Percentiles rank a stretch among this genome's conserved stretches.
phyloP scores from a whole-genome alignment of 305 asterid species.

The Salvia sclarea region DNA sequence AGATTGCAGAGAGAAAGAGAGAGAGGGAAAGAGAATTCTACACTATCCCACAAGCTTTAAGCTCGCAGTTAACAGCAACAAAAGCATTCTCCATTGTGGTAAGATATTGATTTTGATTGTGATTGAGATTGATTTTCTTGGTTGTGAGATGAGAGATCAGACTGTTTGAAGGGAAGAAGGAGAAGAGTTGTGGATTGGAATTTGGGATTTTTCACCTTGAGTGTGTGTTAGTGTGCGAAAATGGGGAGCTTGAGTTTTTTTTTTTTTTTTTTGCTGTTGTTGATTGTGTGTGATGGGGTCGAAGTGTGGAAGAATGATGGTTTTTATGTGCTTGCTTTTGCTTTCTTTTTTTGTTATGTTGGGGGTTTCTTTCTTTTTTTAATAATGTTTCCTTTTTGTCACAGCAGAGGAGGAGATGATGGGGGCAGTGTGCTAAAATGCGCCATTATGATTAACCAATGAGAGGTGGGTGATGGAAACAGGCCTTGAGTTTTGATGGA shows the following conservation, averaged over 20 bases:
- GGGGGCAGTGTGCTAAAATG: constrained; percentile 53
- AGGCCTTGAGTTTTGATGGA: constrained; percentile 41
- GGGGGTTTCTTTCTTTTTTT: not conserved
- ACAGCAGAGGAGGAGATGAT: constrained; percentile 38
- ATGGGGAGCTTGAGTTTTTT: constrained; percentile 31
- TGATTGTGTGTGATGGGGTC: constrained; percentile 32
- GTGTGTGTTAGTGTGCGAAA: constrained; percentile 25
- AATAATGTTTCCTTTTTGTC: constrained; percentile 20
- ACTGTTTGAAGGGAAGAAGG: constrained; percentile 23
- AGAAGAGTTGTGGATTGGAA: constrained; percentile 5
- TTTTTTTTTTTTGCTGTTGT: too few species aligned
- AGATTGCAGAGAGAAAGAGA: not conserved
- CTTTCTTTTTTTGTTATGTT: not conserved
- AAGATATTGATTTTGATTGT: not conserved
- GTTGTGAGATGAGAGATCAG: constrained; percentile 34
- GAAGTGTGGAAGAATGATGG: constrained; percentile 44
- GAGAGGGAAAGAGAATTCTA: constrained; percentile 35
- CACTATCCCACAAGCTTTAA: constrained; percentile 90
- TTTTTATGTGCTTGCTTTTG: constrained; percentile 33
- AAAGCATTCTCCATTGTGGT: constrained; percentile 61
- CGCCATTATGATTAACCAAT: constrained; percentile 65
- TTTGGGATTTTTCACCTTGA: constrained; percentile 24
- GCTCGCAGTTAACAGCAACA: constrained; percentile 63
- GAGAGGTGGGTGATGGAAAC: constrained; percentile 48
- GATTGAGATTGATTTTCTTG: constrained; percentile 1